A percentile compares a stretch with the other conserved stretches of the same genome.
Evolutionary conservation across 192 early-diverging fungal species (phyloP).

Genomic region (Rhizoclosmatium globosum): DNA sequence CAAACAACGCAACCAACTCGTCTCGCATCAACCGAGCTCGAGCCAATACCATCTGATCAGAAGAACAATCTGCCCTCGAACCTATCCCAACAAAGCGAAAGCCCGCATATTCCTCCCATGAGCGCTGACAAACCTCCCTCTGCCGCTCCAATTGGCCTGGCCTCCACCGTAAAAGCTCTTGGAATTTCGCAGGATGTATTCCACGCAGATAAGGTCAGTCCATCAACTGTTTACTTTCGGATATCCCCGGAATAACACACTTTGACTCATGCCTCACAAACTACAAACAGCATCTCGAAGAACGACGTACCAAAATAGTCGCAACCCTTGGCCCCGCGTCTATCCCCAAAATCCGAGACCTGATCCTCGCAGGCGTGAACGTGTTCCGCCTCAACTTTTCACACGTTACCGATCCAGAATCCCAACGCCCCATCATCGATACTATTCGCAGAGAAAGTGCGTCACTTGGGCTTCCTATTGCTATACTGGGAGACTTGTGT

Average conservation of each 20-base stretch:
- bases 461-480: constrained; percentile 54
- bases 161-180: background rate
- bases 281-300: constrained; percentile 17
- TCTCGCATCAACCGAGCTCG: no score
- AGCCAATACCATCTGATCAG: no score
- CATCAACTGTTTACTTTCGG: background rate
- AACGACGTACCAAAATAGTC: constrained; percentile 50
- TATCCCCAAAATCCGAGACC: constrained; percentile 53
- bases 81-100: no score
- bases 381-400: constrained; percentile 64
- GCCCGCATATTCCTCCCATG: no score
- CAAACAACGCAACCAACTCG: background rate
- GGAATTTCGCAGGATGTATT: constrained; percentile 24
- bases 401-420: constrained; percentile 55
- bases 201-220: constrained; percentile 15
- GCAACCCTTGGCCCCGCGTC: constrained; percentile 65
- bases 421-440: constrained; percentile 54
- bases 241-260: background rate
- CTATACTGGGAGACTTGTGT: constrained; percentile 62
- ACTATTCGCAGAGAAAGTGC: constrained; percentile 53
- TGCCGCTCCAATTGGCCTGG: no score
- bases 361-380: constrained; percentile 62
- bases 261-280: no score
- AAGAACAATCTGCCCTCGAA: no score
- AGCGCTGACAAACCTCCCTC: no score